Evolutionary conservation across 345 rosid genomes (phyloP).

Genomic region (Eucalyptus polybractea): DNA sequence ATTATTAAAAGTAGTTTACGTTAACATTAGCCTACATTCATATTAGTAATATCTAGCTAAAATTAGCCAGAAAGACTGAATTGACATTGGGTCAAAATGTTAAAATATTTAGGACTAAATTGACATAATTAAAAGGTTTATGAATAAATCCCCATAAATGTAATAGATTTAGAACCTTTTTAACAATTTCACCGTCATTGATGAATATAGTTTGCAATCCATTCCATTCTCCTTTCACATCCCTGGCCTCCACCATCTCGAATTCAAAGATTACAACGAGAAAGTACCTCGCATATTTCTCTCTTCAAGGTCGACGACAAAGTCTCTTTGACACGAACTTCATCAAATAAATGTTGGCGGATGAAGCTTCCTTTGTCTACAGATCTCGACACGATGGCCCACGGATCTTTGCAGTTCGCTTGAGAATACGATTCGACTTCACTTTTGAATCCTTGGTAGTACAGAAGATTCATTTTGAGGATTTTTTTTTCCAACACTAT

Average conservation of each 20-base stretch:
- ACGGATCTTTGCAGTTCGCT: neutral
- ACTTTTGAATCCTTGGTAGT: neutral
- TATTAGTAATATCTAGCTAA: rapidly evolving
- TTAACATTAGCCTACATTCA: rapidly evolving
- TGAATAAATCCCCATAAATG: rapidly evolving
- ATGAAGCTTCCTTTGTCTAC: neutral
- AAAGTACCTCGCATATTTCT: neutral
- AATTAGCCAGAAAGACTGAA: rapidly evolving
- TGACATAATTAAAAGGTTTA: too few relatives aligned
- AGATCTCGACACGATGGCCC: neutral
- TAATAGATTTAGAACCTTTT: too few relatives aligned
- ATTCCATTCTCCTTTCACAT: neutral
- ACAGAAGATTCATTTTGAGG: neutral
- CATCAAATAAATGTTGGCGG: neutral
- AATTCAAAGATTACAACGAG: neutral
- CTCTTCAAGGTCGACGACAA: neutral
- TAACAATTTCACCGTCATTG: rapidly evolving
- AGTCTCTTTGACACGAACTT: neutral
- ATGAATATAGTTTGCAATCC: neutral
- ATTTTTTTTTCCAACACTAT: neutral
- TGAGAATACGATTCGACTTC: neutral
- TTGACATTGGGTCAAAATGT: rapidly evolving
- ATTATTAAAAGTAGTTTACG: rapidly evolving
- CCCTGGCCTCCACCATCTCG: neutral
- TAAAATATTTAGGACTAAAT: rapidly evolving